Conservation (phyloP, 2,329 filamentous ascomycete species). For the Clonostachys rhizophaga region DNA sequence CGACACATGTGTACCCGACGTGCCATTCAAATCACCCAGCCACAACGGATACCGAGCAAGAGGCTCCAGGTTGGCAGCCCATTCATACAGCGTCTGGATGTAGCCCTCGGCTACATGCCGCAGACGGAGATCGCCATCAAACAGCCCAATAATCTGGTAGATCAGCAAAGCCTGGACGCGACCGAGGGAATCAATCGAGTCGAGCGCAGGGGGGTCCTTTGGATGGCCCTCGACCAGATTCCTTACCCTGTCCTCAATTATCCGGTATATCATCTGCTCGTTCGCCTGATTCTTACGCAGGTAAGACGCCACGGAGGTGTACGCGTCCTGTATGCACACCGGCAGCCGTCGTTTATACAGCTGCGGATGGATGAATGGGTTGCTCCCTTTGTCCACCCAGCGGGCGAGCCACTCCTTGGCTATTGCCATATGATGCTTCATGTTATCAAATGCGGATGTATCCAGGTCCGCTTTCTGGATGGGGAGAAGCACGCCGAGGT, state of each 20-base stretch:
- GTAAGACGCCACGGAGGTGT: conserved; percentile 13
- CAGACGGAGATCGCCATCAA: conserved; percentile 12
- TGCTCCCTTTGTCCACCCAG: conserved; percentile 10
- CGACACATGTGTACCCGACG: not conserved
- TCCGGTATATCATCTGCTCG: conserved; percentile 8
- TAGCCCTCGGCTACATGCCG: conserved; percentile 11
- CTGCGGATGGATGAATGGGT: conserved; percentile 12
- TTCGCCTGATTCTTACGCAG: conserved; percentile 11
- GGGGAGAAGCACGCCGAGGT: not conserved
- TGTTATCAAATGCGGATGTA: not conserved
- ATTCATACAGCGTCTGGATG: conserved; percentile 7
- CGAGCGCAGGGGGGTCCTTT: not conserved
- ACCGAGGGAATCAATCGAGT: conserved; percentile 6
- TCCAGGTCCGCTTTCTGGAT: not conserved
- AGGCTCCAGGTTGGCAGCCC: conserved; percentile 5
- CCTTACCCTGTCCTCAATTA: conserved; percentile 9
- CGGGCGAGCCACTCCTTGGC: conserved; percentile 9
- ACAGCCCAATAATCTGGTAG: conserved; percentile 13
- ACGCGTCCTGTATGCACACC: conserved; percentile 8
- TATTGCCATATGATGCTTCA: not conserved
- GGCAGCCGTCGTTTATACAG: conserved; percentile 11
- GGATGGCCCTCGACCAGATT: conserved; percentile 1
- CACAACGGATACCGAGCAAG: conserved; percentile 1
- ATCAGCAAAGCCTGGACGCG: conserved; percentile 13
- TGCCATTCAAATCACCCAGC: conserved; percentile 4